Percentiles rank a stretch among this genome's conserved stretches.
Conservation (phyloP, 1,284 basidiomycete genomes). For the Tausonia pullulans region DNA sequence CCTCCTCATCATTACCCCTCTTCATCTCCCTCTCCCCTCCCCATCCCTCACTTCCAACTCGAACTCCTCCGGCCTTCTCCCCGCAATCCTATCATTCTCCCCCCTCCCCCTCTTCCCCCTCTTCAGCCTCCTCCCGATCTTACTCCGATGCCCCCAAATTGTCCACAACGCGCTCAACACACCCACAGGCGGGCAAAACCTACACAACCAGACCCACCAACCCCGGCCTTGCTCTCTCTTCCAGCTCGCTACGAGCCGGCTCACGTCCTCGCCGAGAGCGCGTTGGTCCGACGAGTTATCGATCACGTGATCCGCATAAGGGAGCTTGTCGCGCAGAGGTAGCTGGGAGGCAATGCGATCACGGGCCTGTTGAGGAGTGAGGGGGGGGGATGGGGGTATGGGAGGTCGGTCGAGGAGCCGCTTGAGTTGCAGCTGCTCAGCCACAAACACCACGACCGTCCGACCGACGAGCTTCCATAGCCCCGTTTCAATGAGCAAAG, state of each 20-base stretch:
- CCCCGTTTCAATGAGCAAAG: conserved; percentile 82
- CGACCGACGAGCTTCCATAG: conserved; percentile 75
- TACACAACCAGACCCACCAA: conserved; percentile 42
- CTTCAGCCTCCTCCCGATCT: conserved; percentile 14
- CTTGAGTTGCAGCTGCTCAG: conserved; percentile 61
- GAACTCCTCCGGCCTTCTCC: conserved; percentile 19
- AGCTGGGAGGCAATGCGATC: conserved; percentile 65
- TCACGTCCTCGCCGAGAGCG: conserved; percentile 61
- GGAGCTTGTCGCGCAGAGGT: conserved; percentile 63
- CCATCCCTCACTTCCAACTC: conserved; percentile 25
- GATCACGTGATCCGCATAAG: conserved; percentile 73
- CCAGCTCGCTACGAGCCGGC: conserved; percentile 50
- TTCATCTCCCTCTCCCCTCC: conserved; percentile 19
- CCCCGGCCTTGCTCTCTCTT: conserved; percentile 36
- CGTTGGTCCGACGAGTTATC: conserved; percentile 72
- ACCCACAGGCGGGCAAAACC: conserved; percentile 71
- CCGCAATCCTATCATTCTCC: conserved; percentile 19
- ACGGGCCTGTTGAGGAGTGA: conserved; percentile 44
- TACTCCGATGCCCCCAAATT: conserved; percentile 22
- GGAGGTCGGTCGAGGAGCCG: conserved; percentile 61
- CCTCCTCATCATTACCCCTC: neutral
- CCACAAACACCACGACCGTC: conserved; percentile 71
- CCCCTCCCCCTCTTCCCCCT: conserved; percentile 24
- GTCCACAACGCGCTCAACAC: conserved; percentile 26
- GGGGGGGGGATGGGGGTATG: conserved; percentile 44